phyloP scores from a whole-genome alignment of 345 rosid species.

The Dipteronia dyeriana region DNA sequence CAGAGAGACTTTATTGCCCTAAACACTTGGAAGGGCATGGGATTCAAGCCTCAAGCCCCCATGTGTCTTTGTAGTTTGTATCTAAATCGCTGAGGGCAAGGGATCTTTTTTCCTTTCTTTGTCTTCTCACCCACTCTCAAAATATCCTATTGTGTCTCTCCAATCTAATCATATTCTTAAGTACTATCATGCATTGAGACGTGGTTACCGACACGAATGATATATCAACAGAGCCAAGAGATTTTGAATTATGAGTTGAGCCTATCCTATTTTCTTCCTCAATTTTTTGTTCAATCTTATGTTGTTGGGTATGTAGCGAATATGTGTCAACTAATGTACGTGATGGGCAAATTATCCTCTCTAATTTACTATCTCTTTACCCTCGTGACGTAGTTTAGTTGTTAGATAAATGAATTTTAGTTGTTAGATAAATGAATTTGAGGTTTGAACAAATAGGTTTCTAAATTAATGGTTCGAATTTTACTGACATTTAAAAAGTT shows the following conservation, averaged over 20 bases:
- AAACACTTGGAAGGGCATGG: background rate
- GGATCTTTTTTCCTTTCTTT: background rate
- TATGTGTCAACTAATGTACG: background rate
- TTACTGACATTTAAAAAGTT: no score
- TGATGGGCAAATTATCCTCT: no score
- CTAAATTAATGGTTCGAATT: no score
- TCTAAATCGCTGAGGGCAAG: background rate
- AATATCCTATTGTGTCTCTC: background rate
- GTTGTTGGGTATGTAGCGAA: background rate
- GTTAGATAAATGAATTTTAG: no score
- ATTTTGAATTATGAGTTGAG: background rate
- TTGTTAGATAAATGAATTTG: no score
- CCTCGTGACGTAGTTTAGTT: no score
- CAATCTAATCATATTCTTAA: background rate
- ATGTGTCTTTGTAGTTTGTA: background rate
- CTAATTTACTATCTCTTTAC: no score
- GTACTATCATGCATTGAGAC: background rate
- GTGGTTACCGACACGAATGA: no score
- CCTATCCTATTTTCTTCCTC: background rate
- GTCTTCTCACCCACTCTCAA: background rate
- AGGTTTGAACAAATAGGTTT: no score
- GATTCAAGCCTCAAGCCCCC: slow-evolving; percentile 10
- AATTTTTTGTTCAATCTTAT: no score
- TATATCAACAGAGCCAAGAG: no score
- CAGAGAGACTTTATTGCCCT: background rate